Evolutionary conservation across 176 grass and related monocot genomes (phyloP).

Genomic region (Panicum miliaceum): DNA sequence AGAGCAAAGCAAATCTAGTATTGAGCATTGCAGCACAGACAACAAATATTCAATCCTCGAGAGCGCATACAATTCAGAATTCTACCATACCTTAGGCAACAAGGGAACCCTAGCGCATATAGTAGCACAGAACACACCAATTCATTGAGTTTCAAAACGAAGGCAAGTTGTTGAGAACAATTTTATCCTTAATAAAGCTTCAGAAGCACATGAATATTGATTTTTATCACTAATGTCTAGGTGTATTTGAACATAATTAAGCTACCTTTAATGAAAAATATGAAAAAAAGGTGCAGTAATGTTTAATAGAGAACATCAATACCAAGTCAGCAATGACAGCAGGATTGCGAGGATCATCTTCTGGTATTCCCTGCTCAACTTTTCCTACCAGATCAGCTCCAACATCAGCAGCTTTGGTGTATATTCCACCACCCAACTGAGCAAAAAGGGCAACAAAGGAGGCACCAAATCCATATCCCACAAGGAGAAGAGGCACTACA

Average conservation of each 20-base stretch:
- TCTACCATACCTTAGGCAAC: conserved; percentile 15
- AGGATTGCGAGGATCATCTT: conserved; percentile 99
- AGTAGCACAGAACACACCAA: not conserved
- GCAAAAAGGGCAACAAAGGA: conserved; percentile 99
- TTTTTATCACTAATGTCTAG: conserved; percentile 10
- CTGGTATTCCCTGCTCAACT: conserved; percentile 98
- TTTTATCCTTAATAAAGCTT: conserved; percentile 21
- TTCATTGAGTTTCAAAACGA: conserved; percentile 8
- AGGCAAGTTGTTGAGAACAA: conserved; percentile 7
- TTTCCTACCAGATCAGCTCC: conserved; percentile 99
- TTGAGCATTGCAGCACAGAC: conserved; percentile 21
- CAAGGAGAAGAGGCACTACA: conserved; percentile 99
- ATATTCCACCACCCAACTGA: conserved; percentile 98
- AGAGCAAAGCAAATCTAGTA: conserved; percentile 23
- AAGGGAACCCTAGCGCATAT: not conserved
- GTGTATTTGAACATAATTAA: conserved; percentile 38
- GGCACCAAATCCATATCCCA: conserved; percentile 98
- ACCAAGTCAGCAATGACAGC: conserved; percentile 99
- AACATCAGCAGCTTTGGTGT: conserved; percentile 98
- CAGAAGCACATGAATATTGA: not conserved
- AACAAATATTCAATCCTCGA: conserved; percentile 21
- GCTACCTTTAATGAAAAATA: not conserved
- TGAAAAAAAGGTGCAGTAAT: not conserved
- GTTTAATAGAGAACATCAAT: conserved; percentile 51
- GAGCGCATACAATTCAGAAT: not conserved